Evolutionary conservation across 306 rosid genomes (phyloP).

Genomic region (Fragaria iinumae): DNA sequence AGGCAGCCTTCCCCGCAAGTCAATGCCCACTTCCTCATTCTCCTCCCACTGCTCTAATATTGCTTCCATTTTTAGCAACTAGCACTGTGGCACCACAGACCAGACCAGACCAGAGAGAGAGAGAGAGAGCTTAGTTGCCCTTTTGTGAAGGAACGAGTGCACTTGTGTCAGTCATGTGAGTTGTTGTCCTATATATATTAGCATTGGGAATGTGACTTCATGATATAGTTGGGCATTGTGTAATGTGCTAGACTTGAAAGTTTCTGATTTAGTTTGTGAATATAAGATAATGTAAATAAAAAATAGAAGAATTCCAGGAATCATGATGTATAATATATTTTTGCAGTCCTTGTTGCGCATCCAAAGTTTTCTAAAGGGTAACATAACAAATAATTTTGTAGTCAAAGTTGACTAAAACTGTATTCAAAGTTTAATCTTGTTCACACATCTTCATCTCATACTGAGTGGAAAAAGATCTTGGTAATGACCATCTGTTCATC

Average conservation of each 20-base stretch:
- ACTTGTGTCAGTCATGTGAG: neutral
- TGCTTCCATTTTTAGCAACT: conserved; percentile 22
- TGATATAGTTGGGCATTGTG: neutral
- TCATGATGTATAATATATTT: neutral
- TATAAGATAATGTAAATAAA: no score
- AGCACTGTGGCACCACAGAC: neutral
- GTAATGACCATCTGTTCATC: no score
- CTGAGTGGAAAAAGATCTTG: no score
- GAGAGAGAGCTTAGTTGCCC: neutral
- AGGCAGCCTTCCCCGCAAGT: conserved; percentile 23
- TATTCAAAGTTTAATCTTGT: no score
- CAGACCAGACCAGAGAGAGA: neutral
- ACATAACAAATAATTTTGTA: no score
- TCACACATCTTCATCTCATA: no score
- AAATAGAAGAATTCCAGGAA: neutral
- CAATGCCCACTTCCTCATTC: conserved; percentile 27
- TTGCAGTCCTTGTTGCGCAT: neutral
- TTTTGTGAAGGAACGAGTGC: neutral
- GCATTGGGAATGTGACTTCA: neutral
- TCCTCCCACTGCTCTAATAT: conserved; percentile 25
- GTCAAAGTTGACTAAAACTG: neutral
- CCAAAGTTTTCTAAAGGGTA: neutral
- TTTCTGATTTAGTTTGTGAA: neutral
- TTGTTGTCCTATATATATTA: neutral
- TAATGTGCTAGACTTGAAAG: neutral